Base-by-base conservation (phyloP, 2,329 filamentous ascomycete genomes). In the Coniochaeta sp. region DNA sequence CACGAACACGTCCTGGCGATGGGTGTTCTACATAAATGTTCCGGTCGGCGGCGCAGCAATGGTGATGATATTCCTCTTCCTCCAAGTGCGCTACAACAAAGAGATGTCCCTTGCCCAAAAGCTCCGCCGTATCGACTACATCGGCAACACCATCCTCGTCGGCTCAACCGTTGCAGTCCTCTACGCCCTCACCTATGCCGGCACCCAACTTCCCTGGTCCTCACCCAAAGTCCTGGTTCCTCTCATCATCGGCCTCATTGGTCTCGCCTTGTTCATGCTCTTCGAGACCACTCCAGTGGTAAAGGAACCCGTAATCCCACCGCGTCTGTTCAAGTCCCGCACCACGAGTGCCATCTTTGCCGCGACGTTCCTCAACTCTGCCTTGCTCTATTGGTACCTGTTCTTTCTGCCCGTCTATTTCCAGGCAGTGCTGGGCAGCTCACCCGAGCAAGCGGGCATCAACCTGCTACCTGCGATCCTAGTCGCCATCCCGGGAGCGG, bases 371-470 rank as follows among this genome's bases (percentile, higher is more conserved):
- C 58, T 78, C 3, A 68, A 74, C 38, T 67, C 69, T 8, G 60
- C 76, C n/a, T 60, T 77, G 9, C 60, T 69, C 6, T 69, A 69
- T 59, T 75, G 73, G 68, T 61, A 67, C 17, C 61, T 71, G 34
- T 74, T 70, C 66, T 78, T 76, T 60, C 59, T 78, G 1, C 76
- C 77, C 0, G 63, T 80, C 6, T 80, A 77, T 66, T 79, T 80
- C 65, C 74, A 79, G 61, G 72, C 68, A 16, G 73, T 79, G 1
- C 67, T 68, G n/a, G 60, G 61, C 5, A 66, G 68, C n/a, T 64
- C 66, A 1, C 69, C 76, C 1, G 62, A 67, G 0, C 63, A 69
- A 3, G 63, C 73, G 0, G 71, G 69, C 36, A 68, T 69, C 1
- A 62, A 67, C 50, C 54, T 73, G 22, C 67, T 74, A 62, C 62